A percentile compares a stretch with the other conserved stretches of the same genome.
Conservation (phyloP, 2,329 filamentous ascomycete species). For the Colletotrichum falcatum region DNA sequence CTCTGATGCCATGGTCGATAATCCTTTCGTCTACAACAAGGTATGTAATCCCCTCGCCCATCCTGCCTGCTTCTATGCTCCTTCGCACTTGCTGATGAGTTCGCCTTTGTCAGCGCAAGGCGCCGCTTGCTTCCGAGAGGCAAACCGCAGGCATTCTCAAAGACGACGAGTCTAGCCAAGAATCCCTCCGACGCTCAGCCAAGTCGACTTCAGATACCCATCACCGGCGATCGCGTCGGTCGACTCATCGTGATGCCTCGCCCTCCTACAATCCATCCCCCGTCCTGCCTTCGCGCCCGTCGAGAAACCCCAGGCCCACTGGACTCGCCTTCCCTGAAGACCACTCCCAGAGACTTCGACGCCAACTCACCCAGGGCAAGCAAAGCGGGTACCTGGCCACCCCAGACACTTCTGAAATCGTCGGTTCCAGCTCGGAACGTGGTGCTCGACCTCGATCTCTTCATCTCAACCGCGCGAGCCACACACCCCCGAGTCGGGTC, state of each 20-base stretch:
- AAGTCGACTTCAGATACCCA: slow-evolving; percentile 46
- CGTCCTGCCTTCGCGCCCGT: slow-evolving; percentile 43
- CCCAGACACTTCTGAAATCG: slow-evolving; percentile 67
- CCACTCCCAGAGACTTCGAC: slow-evolving; percentile 55
- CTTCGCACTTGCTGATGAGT: neutral
- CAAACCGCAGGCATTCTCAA: slow-evolving; percentile 35
- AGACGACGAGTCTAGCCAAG: slow-evolving; percentile 48
- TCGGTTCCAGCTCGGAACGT: slow-evolving; percentile 47
- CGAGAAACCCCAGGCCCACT: slow-evolving; percentile 24
- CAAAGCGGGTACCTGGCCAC: slow-evolving; percentile 61
- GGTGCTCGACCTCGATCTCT: slow-evolving; percentile 55
- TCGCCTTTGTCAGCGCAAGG: slow-evolving; percentile 22
- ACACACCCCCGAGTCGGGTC: slow-evolving; percentile 60
- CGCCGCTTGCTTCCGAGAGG: slow-evolving; percentile 27
- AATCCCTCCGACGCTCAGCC: slow-evolving; percentile 44
- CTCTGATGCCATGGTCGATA: slow-evolving; percentile 23
- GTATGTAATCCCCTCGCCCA: slow-evolving; percentile 2
- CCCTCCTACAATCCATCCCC: slow-evolving; percentile 49
- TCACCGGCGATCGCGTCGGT: slow-evolving; percentile 50
- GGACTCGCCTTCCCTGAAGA: slow-evolving; percentile 45
- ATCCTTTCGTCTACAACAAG: slow-evolving; percentile 28
- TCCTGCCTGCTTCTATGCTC: neutral
- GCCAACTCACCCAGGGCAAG: slow-evolving; percentile 49
- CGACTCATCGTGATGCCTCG: slow-evolving; percentile 50
- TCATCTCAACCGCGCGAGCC: slow-evolving; percentile 55